phyloP scores from a whole-genome alignment of 1,139 yeast species.

The Wickerhamomyces sp. region DNA sequence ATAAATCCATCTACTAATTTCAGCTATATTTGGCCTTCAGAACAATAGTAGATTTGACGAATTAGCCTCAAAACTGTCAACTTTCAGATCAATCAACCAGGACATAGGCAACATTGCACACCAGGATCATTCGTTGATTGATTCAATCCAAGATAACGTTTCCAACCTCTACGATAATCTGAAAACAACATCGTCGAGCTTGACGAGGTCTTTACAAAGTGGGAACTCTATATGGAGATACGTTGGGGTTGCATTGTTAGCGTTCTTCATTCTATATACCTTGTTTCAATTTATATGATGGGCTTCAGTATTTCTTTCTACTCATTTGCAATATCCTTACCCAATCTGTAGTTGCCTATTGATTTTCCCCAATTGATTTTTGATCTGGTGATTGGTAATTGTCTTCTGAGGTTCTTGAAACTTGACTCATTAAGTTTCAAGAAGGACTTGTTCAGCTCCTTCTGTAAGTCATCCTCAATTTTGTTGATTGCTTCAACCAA shows the following conservation, averaged over 20 bases:
- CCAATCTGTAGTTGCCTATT: conserved; percentile 83
- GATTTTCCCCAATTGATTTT: conserved; percentile 95
- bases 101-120: conserved; percentile 60
- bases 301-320: neutral
- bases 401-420: conserved; percentile 84
- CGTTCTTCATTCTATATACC: conserved; percentile 65
- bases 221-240: conserved; percentile 56
- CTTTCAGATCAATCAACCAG: conserved; percentile 56
- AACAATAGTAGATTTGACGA: conserved; percentile 57
- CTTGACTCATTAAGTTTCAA: conserved; percentile 70
- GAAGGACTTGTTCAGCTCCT: conserved; percentile 59
- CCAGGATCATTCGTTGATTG: conserved; percentile 52
- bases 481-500: conserved; percentile 37
- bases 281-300: conserved; percentile 47
- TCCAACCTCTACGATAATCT: conserved; percentile 56
- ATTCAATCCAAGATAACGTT: conserved; percentile 55
- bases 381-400: conserved; percentile 86
- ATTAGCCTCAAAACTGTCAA: conserved; percentile 56
- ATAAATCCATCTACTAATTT: neutral
- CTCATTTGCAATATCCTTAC: conserved; percentile 63
- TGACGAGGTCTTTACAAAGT: conserved; percentile 53
- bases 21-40: conserved; percentile 24
- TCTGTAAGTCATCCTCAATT: conserved; percentile 61
- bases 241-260: conserved; percentile 53
- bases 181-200: conserved; percentile 60